phyloP scores from a whole-genome alignment of 176 grass and related monocot species.

The Cymbopogon citratus region DNA sequence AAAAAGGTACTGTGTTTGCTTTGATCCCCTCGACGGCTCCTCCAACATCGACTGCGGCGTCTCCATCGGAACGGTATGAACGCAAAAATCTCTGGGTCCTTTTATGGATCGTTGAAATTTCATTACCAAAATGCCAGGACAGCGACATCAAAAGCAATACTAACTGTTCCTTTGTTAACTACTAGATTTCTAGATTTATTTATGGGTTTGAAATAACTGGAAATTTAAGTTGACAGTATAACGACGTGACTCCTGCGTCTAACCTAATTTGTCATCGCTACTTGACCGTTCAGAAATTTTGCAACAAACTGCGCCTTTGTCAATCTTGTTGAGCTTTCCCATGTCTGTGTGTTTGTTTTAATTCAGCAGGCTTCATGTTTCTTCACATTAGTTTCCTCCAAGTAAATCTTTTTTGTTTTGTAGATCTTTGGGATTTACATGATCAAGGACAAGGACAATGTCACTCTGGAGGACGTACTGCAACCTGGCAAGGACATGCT shows the following conservation, averaged over 20 bases:
- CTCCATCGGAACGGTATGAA: constrained; percentile 92
- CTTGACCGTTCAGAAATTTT: neutral
- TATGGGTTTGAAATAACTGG: neutral
- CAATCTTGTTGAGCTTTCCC: neutral
- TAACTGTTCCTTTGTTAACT: neutral
- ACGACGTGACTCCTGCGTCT: neutral
- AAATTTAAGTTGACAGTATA: neutral
- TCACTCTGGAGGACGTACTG: constrained; percentile 70
- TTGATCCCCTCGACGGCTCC: constrained; percentile 95
- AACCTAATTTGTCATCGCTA: neutral
- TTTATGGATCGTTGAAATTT: neutral
- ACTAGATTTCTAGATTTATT: neutral
- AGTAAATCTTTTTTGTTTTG: neutral
- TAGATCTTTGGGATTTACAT: constrained; percentile 90
- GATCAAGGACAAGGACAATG: constrained; percentile 59
- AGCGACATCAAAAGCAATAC: neutral
- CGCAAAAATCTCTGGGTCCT: neutral
- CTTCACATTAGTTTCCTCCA: neutral
- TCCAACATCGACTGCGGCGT: constrained; percentile 99
- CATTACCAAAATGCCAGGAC: neutral
- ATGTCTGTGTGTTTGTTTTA: neutral
- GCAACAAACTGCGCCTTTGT: neutral
- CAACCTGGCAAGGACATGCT: constrained; percentile 90
- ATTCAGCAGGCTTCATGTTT: neutral
- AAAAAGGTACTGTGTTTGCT: constrained; percentile 91